A percentile compares a stretch with the other conserved stretches of the same genome.
phyloP scores from a whole-genome alignment of 176 grass and related monocot species.

The Thalia dealbata region DNA sequence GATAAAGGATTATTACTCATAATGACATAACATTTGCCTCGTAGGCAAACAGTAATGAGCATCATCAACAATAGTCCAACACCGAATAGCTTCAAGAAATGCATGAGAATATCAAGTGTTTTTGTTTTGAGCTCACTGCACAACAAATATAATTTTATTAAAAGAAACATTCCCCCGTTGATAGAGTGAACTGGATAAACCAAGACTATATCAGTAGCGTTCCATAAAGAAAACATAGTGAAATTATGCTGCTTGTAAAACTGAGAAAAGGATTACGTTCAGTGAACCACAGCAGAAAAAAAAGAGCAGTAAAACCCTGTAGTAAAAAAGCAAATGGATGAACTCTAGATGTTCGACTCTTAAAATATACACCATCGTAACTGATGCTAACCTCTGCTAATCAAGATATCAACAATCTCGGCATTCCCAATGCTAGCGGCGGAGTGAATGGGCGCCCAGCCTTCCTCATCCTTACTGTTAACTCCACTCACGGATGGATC shows the following conservation, averaged over 20 bases:
- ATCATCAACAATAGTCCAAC: background rate
- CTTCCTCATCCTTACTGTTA: conserved; percentile 77
- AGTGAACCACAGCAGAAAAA: background rate
- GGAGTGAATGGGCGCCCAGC: conserved; percentile 85
- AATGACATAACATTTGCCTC: background rate
- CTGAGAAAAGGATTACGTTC: background rate
- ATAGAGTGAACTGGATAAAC: background rate
- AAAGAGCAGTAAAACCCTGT: background rate
- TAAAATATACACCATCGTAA: background rate
- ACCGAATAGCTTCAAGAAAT: background rate
- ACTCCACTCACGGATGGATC: conserved; percentile 40
- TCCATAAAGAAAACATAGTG: background rate
- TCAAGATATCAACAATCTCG: conserved; percentile 51
- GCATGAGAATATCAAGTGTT: background rate
- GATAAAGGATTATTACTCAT: background rate
- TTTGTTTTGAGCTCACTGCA: too few species aligned
- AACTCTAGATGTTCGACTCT: background rate
- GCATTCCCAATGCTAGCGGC: conserved; percentile 60
- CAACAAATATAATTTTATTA: background rate
- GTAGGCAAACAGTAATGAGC: too few species aligned
- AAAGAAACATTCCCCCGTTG: background rate
- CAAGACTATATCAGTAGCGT: background rate
- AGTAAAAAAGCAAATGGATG: background rate
- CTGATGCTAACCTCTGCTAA: conserved; percentile 42
- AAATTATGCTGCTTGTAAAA: background rate